Base-by-base conservation (phyloP, 1,284 basidiomycete genomes). In the Cutaneotrichosporon sp. region DNA sequence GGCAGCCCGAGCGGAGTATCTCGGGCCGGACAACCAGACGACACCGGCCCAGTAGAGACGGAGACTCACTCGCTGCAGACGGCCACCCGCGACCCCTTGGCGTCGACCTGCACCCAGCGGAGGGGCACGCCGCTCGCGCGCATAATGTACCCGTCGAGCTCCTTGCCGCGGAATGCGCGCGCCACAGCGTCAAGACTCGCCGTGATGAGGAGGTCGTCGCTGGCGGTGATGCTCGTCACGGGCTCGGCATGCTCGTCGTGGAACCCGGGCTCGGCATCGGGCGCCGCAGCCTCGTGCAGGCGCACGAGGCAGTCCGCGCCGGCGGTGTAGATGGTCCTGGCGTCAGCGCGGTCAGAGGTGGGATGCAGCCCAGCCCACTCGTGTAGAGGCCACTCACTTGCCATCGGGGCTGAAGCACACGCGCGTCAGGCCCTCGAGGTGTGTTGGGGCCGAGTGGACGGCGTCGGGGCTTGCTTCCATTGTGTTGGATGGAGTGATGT, bases 61-160 rank as follows among this genome's bases (percentile, higher is more conserved):
- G 42, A 59, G 16, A 84, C 89, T 73, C 73, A 95, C 91, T 95
- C 92, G 11, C 89, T 90, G 38, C 90, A 85, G 34, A 95, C 88
- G 6, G 91, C 92, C 20, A 93, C 84, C 54, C 86, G 83, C 67
- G 86, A 85, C 11, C 90, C 89, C 63, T 85, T 82, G 0, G 88
- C 87, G 75, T 97, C 91, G 52, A 97, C 83, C 25, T 91, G 87
- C 36, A 93, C 82, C 69, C 87, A 89, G 63, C 92, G 85, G 38
- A 93, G 86, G 13, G 90, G 82, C 18, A 91, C 85, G 9, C 86
- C 90, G 36, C 83, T 82, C 14, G 86, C 83, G 54, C 85, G 85
- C 4, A 87, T 87, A 33, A 97, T 80, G 60, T 88, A 82, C 4
- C 85, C 88, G 55, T 86, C 82, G 43, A 89, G 80, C 60, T 88